These are phyloP conservation scores for Volvox carteri DNA, from an alignment of 163 green algal genomes.

Conservation along the genomic window DNA sequence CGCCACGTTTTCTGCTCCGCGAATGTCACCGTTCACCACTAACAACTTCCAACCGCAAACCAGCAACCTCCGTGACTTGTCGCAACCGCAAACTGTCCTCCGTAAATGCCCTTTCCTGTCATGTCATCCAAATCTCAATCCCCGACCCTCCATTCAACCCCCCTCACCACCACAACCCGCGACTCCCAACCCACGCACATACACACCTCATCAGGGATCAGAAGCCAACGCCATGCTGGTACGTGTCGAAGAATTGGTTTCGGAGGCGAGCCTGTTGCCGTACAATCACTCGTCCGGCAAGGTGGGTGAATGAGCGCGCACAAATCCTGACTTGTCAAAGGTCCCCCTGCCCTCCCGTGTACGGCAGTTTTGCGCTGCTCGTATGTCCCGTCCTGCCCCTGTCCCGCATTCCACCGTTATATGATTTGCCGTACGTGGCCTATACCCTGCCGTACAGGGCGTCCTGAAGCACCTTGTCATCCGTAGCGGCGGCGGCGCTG, in stretches of 20 bases:
- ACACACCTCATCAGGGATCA: background rate
- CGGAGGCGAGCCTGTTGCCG: constrained; percentile 35
- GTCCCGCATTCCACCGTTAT: too few relatives aligned
- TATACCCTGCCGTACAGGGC: constrained; percentile 21
- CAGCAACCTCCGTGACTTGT: too few relatives aligned
- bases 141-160: background rate
- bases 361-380: too few relatives aligned
- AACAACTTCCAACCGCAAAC: too few relatives aligned
- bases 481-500: constrained; percentile 10
- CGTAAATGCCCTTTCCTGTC: too few relatives aligned
- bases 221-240: constrained; percentile 17
- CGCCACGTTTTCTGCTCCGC: too few relatives aligned
- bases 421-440: background rate
- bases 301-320: background rate
- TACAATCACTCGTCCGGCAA: constrained; percentile 46
- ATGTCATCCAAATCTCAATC: background rate
- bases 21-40: too few relatives aligned
- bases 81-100: too few relatives aligned
- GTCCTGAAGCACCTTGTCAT: constrained; percentile 47
- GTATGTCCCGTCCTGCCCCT: too few relatives aligned
- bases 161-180: background rate
- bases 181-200: too few relatives aligned
- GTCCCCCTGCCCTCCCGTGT: too few relatives aligned
- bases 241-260: background rate
- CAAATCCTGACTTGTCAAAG: too few relatives aligned